Conservation (phyloP, 805 yeast species). For the Lachancea thermotolerans region DNA sequence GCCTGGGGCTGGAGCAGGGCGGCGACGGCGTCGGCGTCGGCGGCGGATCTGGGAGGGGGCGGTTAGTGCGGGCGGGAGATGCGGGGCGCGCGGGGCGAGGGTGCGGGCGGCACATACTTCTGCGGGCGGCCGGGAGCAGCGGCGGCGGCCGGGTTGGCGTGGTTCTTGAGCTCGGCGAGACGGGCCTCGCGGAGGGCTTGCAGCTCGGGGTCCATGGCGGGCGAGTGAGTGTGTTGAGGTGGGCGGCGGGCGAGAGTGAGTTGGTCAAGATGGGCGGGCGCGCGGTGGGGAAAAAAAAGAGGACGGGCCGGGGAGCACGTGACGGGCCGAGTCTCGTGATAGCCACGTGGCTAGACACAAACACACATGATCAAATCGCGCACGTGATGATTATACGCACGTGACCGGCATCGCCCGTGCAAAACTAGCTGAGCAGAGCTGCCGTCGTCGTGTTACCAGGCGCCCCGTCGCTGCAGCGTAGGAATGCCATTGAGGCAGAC, state of each 20-base stretch:
- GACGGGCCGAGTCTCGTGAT: no score
- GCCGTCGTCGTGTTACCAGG: no score
- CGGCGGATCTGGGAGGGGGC: neutral
- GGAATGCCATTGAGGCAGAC: no score
- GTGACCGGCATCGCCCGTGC: no score
- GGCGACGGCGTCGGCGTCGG: conserved; percentile 37
- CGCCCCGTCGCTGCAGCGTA: no score
- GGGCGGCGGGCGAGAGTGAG: no score
- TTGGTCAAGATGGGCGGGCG: neutral
- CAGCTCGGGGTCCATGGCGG: conserved; percentile 78
- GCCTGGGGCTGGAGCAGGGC: conserved; percentile 79
- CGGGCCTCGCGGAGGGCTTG: conserved; percentile 93
- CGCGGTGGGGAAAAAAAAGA: no score
- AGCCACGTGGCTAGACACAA: no score
- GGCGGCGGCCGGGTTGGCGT: conserved; percentile 25
- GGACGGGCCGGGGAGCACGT: neutral
- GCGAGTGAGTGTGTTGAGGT: neutral
- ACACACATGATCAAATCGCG: no score
- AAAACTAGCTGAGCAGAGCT: no score
- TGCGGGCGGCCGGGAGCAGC: neutral
- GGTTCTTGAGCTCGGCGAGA: conserved; percentile 69
- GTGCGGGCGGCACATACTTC: conserved; percentile 9
- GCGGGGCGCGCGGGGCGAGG: no score
- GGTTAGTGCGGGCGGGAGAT: neutral
- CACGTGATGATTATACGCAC: no score